Percentiles rank a stretch among this genome's conserved stretches.
phyloP scores from a whole-genome alignment of 129 eudicot species.

The Chrysanthemum lavandulifolium region DNA sequence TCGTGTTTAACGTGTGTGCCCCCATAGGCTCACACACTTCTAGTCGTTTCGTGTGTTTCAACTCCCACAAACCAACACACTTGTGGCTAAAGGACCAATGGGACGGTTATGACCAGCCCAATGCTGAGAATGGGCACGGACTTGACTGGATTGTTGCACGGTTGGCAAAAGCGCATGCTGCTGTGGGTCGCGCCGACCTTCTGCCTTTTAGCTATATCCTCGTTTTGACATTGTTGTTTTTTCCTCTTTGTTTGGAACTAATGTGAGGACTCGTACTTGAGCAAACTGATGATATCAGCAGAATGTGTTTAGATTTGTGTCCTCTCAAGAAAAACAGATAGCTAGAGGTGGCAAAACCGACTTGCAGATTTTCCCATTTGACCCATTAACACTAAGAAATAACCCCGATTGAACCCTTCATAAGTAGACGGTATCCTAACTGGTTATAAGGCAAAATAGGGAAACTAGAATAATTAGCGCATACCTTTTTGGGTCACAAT shows the following conservation, averaged over 20 bases:
- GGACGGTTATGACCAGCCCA: constrained; percentile 54
- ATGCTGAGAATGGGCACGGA: constrained; percentile 41
- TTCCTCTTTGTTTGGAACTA: constrained; percentile 87
- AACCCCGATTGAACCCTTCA: too few species aligned
- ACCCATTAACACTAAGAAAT: too few species aligned
- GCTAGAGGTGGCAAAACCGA: too few species aligned
- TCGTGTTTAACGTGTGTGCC: too few species aligned
- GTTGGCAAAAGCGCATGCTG: constrained; percentile 73
- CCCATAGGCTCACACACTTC: too few species aligned
- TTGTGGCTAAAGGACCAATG: constrained; percentile 41
- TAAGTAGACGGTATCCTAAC: too few species aligned
- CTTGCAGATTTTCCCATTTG: too few species aligned
- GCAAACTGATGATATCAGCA: constrained; percentile 49
- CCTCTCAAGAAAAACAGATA: too few species aligned
- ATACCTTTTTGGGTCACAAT: constrained; percentile 88
- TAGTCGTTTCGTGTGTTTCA: too few species aligned
- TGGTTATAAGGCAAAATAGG: too few species aligned
- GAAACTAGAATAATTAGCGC: not conserved
- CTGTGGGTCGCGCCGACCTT: constrained; percentile 16
- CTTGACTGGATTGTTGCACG: constrained; percentile 55
- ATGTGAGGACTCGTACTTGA: constrained; percentile 72
- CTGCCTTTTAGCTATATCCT: constrained; percentile 76
- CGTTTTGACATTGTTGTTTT: constrained; percentile 73
- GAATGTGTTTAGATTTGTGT: not conserved
- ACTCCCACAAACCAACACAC: too few species aligned